Conservation (phyloP, 2,329 filamentous ascomycete species). For the Arthroderma sp. region DNA sequence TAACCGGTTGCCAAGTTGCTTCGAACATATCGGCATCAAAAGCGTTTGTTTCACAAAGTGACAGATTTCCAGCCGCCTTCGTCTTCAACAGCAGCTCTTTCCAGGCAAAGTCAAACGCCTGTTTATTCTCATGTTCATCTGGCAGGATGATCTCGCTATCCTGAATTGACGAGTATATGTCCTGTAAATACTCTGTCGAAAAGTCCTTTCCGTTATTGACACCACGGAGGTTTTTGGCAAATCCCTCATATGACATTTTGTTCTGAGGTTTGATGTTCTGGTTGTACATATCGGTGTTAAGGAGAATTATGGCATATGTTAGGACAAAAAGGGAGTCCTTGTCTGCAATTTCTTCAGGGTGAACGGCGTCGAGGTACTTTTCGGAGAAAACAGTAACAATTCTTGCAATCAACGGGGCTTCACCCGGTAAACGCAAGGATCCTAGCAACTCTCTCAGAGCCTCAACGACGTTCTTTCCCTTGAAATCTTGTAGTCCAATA, state of each 20-base stretch:
- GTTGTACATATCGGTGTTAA: slow-evolving; percentile 96
- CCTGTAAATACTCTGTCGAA: slow-evolving; percentile 65
- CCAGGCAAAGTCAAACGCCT: slow-evolving; percentile 96
- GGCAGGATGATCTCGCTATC: slow-evolving; percentile 91
- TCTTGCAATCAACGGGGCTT: slow-evolving; percentile 82
- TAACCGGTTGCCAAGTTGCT: slow-evolving; percentile 86
- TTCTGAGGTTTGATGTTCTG: slow-evolving; percentile 65
- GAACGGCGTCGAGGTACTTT: slow-evolving; percentile 61
- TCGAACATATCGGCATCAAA: slow-evolving; percentile 98
- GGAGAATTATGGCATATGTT: slow-evolving; percentile 91
- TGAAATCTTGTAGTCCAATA: slow-evolving; percentile 77
- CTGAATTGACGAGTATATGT: slow-evolving; percentile 84
- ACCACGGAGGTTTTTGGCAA: slow-evolving; percentile 77
- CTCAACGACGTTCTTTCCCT: slow-evolving; percentile 76
- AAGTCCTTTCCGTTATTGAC: slow-evolving; percentile 83
- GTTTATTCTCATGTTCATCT: slow-evolving; percentile 92
- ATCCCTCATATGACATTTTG: slow-evolving; percentile 75
- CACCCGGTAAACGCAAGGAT: slow-evolving; percentile 84
- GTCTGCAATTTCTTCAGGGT: slow-evolving; percentile 64
- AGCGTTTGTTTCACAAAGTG: slow-evolving; percentile 78
- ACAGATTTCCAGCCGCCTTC: slow-evolving; percentile 58
- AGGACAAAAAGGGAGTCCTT: slow-evolving; percentile 82
- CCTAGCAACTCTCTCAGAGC: slow-evolving; percentile 77
- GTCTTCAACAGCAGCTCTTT: slow-evolving; percentile 84
- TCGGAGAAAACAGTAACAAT: slow-evolving; percentile 81